Evolutionary conservation across 805 yeast genomes (phyloP).

Genomic region (Candida krabiensis): DNA sequence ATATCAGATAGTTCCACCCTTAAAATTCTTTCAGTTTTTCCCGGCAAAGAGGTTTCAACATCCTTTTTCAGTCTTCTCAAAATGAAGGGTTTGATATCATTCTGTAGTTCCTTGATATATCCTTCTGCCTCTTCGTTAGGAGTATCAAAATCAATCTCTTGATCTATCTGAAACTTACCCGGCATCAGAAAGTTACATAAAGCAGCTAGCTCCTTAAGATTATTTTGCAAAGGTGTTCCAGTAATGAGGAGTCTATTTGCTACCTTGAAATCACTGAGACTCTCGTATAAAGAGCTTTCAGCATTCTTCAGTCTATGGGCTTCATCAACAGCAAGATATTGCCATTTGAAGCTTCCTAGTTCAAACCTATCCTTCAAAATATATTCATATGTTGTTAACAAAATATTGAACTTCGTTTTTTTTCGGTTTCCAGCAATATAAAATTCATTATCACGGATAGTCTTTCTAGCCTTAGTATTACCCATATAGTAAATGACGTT

Average conservation of each 20-base stretch:
- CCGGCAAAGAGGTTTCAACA: slow-evolving; percentile 94
- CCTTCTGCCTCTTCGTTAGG: slow-evolving; percentile 86
- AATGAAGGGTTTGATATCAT: slow-evolving; percentile 85
- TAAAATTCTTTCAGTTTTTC: slow-evolving; percentile 91
- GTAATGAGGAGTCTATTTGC: slow-evolving; percentile 86
- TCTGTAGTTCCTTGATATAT: slow-evolving; percentile 83
- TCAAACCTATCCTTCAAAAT: slow-evolving; percentile 85
- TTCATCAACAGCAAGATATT: slow-evolving; percentile 95
- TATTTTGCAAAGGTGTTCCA: slow-evolving; percentile 97
- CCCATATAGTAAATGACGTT: slow-evolving; percentile 94
- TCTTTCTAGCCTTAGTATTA: slow-evolving; percentile 79
- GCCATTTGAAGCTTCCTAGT: slow-evolving; percentile 88
- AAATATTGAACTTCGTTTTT: slow-evolving; percentile 86
- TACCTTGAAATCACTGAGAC: slow-evolving; percentile 77
- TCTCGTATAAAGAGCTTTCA: slow-evolving; percentile 89
- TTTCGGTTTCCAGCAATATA: slow-evolving; percentile 55
- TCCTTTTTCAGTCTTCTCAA: slow-evolving; percentile 93
- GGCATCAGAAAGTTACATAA: slow-evolving; percentile 95
- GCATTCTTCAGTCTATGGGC: slow-evolving; percentile 96
- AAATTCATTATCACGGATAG: slow-evolving; percentile 83
- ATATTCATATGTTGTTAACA: slow-evolving; percentile 94
- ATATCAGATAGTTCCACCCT: slow-evolving; percentile 93
- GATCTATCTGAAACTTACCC: slow-evolving; percentile 84
- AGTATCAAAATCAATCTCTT: slow-evolving; percentile 91
- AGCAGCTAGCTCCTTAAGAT: slow-evolving; percentile 93